Evolutionary conservation across 73 alveolate genomes (phyloP).

Genomic region (Uronychia binucleata): DNA sequence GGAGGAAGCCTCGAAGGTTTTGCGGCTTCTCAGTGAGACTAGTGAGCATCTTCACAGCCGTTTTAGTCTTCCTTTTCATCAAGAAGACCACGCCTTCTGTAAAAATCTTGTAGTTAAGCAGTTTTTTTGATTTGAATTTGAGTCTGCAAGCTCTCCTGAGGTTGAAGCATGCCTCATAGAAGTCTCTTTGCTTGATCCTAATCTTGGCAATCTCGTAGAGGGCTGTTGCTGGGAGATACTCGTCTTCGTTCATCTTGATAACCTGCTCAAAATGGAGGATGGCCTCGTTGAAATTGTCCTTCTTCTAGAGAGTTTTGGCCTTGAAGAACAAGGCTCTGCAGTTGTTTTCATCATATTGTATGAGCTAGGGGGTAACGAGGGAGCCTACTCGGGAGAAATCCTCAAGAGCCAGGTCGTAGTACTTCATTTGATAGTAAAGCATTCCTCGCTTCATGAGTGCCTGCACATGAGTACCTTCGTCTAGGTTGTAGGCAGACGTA

Average conservation of each 20-base stretch:
- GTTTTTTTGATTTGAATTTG: slow-evolving; percentile 62
- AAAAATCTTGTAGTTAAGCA: slow-evolving; percentile 58
- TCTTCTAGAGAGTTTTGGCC: slow-evolving; percentile 50
- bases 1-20: neutral
- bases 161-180: slow-evolving; percentile 77
- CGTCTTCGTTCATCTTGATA: slow-evolving; percentile 55
- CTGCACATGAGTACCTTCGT: slow-evolving; percentile 5
- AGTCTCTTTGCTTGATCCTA: slow-evolving; percentile 78
- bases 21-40: slow-evolving; percentile 44
- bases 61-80: slow-evolving; percentile 85
- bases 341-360: slow-evolving; percentile 31
- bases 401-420: slow-evolving; percentile 45
- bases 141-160: slow-evolving; percentile 65
- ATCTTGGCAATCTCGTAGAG: slow-evolving; percentile 81
- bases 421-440: slow-evolving; percentile 50
- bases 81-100: slow-evolving; percentile 83
- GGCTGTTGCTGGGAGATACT: slow-evolving; percentile 63
- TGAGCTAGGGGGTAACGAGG: neutral
- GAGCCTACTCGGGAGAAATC: slow-evolving; percentile 35
- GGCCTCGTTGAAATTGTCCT: slow-evolving; percentile 65
- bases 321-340: slow-evolving; percentile 55
- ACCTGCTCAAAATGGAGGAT: slow-evolving; percentile 77
- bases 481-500: slow-evolving; percentile 51
- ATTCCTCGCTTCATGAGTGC: slow-evolving; percentile 60
- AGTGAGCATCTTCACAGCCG: slow-evolving; percentile 70